A percentile compares a stretch with the other conserved stretches of the same genome.
These are phyloP conservation scores for Ustulina deusta DNA, from an alignment of 2,329 filamentous ascomycete species.

Conservation along the genomic window DNA sequence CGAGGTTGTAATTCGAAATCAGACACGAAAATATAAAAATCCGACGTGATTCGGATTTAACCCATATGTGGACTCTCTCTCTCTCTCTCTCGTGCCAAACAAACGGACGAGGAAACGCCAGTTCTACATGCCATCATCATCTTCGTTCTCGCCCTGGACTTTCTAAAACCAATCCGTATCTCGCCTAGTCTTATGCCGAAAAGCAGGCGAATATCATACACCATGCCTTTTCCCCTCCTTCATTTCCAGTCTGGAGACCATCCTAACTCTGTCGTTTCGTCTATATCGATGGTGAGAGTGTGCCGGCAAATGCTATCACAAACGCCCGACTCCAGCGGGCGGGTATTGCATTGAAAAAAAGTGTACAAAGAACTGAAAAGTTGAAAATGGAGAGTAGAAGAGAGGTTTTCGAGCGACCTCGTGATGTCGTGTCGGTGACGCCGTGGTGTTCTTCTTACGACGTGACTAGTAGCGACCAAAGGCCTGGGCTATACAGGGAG, in stretches of 20 bases:
- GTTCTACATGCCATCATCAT: constrained; percentile 2
- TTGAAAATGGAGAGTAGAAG: constrained; percentile 1
- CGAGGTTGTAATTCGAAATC: not conserved
- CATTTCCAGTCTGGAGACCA: constrained; percentile 10
- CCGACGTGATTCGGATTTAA: too few species aligned
- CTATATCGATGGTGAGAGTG: constrained; percentile 25
- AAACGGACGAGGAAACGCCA: constrained; percentile 20
- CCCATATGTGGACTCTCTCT: too few species aligned
- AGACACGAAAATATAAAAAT: not conserved
- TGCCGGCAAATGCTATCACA: constrained; percentile 13
- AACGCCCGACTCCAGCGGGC: constrained; percentile 15
- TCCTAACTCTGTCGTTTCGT: constrained; percentile 6
- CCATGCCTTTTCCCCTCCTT: not conserved
- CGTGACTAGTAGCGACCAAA: not conserved
- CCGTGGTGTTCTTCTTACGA: not conserved
- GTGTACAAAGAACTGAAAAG: constrained; percentile 35
- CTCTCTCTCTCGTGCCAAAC: constrained; percentile 4
- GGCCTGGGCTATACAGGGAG: not conserved
- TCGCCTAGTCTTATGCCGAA: constrained; percentile 1
- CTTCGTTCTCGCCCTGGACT: constrained; percentile 3
- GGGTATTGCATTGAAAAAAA: constrained; percentile 18
- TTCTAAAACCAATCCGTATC: not conserved
- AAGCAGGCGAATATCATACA: not conserved
- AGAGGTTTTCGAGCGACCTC: not conserved
- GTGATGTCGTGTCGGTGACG: not conserved